Percentiles rank a stretch among this genome's conserved stretches.
phyloP scores from a whole-genome alignment of 202 grass and related monocot genomes.

The Zoysia matrella region DNA sequence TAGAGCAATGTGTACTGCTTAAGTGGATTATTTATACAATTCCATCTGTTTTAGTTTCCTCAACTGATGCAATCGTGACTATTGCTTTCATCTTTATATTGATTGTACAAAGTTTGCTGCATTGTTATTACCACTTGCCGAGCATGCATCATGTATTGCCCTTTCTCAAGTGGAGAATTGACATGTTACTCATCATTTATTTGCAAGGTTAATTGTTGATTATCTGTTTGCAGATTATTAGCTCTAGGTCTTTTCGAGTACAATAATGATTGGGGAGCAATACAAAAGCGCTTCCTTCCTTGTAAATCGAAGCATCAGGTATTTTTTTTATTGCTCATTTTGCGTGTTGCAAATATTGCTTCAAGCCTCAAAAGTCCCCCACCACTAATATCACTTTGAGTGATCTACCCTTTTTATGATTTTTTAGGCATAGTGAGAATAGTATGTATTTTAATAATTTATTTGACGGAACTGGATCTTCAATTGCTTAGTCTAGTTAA shows the following conservation, averaged over 20 bases:
- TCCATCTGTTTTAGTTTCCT: constrained; percentile 37
- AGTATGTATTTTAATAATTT: constrained; percentile 19
- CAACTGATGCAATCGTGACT: constrained; percentile 5
- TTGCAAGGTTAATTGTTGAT: constrained; percentile 10
- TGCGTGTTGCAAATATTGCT: constrained; percentile 32
- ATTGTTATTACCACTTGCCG: constrained; percentile 29
- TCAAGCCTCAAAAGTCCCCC: neutral
- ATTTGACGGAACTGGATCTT: constrained; percentile 15
- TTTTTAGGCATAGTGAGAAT: constrained; percentile 33
- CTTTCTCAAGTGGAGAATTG: constrained; percentile 31
- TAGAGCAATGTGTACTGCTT: neutral
- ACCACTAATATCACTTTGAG: neutral
- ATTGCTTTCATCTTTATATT: constrained; percentile 11
- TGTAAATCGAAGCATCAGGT: constrained; percentile 94
- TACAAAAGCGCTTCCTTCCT: constrained; percentile 92
- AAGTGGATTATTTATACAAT: constrained; percentile 30
- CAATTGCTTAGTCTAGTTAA: neutral
- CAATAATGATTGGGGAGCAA: constrained; percentile 88
- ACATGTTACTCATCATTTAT: constrained; percentile 20
- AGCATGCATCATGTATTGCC: neutral
- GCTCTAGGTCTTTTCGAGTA: constrained; percentile 82
- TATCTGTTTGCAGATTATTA: constrained; percentile 73
- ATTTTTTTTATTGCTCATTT: constrained; percentile 34
- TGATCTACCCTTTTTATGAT: constrained; percentile 1
- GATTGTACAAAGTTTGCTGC: constrained; percentile 33